These are phyloP conservation scores for Russula dissimulans DNA, from an alignment of 768 basidiomycete genomes.

Conservation along the genomic window DNA sequence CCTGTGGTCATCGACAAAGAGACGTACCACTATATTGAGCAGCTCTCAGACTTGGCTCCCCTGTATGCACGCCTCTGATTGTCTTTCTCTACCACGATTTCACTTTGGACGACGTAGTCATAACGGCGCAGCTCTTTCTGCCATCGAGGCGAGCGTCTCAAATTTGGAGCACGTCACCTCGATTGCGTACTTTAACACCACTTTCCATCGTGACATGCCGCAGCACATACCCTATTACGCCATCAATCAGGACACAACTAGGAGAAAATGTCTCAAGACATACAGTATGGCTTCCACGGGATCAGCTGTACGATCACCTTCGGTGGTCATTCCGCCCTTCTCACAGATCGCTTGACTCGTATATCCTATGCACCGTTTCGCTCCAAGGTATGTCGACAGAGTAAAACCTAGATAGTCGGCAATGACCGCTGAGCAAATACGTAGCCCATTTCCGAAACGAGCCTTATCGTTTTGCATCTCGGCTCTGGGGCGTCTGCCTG, in stretches of 20 bases:
- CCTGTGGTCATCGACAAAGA: constrained; percentile 61
- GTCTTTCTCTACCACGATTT: neutral
- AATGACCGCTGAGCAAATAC: too few species aligned
- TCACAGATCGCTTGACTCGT: neutral
- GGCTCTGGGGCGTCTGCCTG: too few species aligned
- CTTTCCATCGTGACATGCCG: constrained; percentile 75
- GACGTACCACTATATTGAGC: constrained; percentile 63
- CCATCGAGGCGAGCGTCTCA: constrained; percentile 51
- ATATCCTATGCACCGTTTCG: neutral
- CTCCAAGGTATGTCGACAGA: neutral
- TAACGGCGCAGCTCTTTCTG: constrained; percentile 38
- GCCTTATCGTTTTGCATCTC: too few species aligned
- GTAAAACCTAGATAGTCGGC: too few species aligned
- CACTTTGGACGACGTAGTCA: neutral
- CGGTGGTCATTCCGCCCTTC: too few species aligned
- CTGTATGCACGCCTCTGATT: constrained; percentile 37
- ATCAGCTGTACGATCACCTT: constrained; percentile 46
- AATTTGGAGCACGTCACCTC: constrained; percentile 59
- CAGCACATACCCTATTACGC: constrained; percentile 71
- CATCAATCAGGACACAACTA: constrained; percentile 54
- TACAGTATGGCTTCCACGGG: constrained; percentile 93
- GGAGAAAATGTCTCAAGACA: constrained; percentile 61
- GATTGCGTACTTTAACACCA: constrained; percentile 82
- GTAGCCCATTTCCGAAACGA: too few species aligned
- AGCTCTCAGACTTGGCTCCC: constrained; percentile 72